Percentiles rank a stretch among this genome's conserved stretches.
Evolutionary conservation across 2,329 filamentous ascomycete species (phyloP).

Genomic region (Tolypocladium tundrense): DNA sequence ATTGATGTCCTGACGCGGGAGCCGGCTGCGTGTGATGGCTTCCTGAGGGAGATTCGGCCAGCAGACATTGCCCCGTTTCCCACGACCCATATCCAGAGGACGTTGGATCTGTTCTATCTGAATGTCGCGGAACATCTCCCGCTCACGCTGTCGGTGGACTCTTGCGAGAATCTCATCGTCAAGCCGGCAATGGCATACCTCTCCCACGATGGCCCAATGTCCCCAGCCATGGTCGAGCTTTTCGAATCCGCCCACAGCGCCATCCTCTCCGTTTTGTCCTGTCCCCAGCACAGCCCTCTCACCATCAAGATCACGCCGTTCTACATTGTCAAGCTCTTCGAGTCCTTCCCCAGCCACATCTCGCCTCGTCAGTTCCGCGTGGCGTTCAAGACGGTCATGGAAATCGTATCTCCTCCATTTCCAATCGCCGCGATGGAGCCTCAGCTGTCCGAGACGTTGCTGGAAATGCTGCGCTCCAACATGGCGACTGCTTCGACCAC

Average conservation of each 20-base stretch:
- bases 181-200: slow-evolving; percentile 68
- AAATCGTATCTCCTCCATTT: slow-evolving; percentile 71
- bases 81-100: slow-evolving; percentile 45
- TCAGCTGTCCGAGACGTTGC: slow-evolving; percentile 65
- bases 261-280: slow-evolving; percentile 68
- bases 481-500: slow-evolving; percentile 40
- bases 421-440: slow-evolving; percentile 63
- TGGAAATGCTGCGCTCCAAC: slow-evolving; percentile 64
- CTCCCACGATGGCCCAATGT: slow-evolving; percentile 29
- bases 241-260: slow-evolving; percentile 85
- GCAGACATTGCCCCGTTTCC: slow-evolving; percentile 20
- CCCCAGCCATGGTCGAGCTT: slow-evolving; percentile 43
- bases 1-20: slow-evolving; percentile 74
- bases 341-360: slow-evolving; percentile 67
- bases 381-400: slow-evolving; percentile 76
- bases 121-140: slow-evolving; percentile 80
- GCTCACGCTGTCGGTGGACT: slow-evolving; percentile 52
- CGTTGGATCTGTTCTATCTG: slow-evolving; percentile 78
- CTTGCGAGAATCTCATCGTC: slow-evolving; percentile 64
- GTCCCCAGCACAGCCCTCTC: slow-evolving; percentile 64
- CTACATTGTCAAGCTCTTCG: slow-evolving; percentile 73
- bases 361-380: slow-evolving; percentile 80
- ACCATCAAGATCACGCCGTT: slow-evolving; percentile 65
- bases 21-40: slow-evolving; percentile 51
- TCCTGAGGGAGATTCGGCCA: slow-evolving; percentile 52